Percentiles rank a stretch among this genome's conserved stretches.
Evolutionary conservation across 2,329 filamentous ascomycete genomes (phyloP).

Genomic region (Fusarium tuaranense): DNA sequence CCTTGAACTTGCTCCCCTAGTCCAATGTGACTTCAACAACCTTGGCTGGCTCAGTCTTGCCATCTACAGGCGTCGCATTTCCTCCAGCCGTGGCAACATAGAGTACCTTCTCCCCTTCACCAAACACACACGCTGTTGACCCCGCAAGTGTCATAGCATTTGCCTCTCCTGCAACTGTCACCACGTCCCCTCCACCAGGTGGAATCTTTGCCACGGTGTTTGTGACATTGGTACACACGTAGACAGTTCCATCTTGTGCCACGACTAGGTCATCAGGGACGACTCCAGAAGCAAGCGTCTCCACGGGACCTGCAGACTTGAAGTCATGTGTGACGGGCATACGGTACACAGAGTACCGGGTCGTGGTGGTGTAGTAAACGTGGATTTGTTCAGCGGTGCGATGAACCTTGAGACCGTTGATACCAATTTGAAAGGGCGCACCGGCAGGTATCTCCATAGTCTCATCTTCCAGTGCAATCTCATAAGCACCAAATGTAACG

Average conservation of each 20-base stretch:
- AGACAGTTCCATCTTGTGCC: constrained; percentile 32
- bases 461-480: constrained; percentile 27
- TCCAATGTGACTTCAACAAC: constrained; percentile 26
- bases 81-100: constrained; percentile 33
- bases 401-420: constrained; percentile 40
- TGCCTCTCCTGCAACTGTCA: constrained; percentile 17
- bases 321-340: constrained; percentile 24
- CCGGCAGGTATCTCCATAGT: constrained; percentile 24
- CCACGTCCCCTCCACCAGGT: not conserved
- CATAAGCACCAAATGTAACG: constrained; percentile 16
- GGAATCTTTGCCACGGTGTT: constrained; percentile 32
- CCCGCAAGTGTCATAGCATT: constrained; percentile 22
- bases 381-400: constrained; percentile 19
- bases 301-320: constrained; percentile 13
- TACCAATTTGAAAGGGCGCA: constrained; percentile 23
- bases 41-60: constrained; percentile 38
- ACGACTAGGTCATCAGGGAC: constrained; percentile 34
- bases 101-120: constrained; percentile 13
- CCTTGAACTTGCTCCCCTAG: not conserved
- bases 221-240: constrained; percentile 33
- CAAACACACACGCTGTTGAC: constrained; percentile 29
- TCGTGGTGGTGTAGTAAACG: constrained; percentile 33
- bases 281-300: constrained; percentile 27
- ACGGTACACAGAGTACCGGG: constrained; percentile 29
- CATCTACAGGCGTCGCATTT: constrained; percentile 26